A percentile compares a stretch with the other conserved stretches of the same genome.
These are phyloP conservation scores for Cymbopogon citratus DNA, from an alignment of 176 grass and related monocot genomes.

Conservation along the genomic window DNA sequence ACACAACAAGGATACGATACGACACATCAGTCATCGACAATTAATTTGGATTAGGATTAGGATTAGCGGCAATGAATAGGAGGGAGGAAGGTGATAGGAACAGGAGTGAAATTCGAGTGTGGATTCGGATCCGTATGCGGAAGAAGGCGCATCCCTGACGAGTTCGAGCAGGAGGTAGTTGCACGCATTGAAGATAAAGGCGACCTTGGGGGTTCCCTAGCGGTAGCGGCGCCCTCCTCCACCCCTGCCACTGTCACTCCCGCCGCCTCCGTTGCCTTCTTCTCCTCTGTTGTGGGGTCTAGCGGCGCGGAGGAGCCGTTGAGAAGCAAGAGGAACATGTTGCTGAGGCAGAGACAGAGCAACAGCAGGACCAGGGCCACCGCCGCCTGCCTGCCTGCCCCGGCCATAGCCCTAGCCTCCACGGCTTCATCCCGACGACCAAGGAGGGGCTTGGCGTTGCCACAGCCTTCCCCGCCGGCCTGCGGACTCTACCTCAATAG, in stretches of 20 bases:
- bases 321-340: conserved; percentile 26
- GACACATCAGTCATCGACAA: no score
- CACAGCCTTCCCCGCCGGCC: no score
- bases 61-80: no score
- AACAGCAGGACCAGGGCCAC: conserved; percentile 24
- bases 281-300: neutral
- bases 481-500: neutral
- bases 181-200: conserved; percentile 90
- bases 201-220: conserved; percentile 52
- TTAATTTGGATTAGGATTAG: no score
- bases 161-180: conserved; percentile 88
- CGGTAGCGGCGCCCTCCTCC: conserved; percentile 53
- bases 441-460: neutral
- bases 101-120: no score
- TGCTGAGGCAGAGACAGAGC: conserved; percentile 41
- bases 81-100: no score
- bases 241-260: conserved; percentile 18
- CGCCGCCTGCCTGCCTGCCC: conserved; percentile 19
- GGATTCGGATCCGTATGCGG: conserved; percentile 23
- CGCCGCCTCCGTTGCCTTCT: neutral
- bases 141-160: conserved; percentile 93
- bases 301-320: conserved; percentile 28
- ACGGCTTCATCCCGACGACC: conserved; percentile 35
- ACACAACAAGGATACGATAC: no score
- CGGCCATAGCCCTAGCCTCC: conserved; percentile 15